Base-by-base conservation (phyloP, 2,329 filamentous ascomycete genomes). In the Peltaster fructicola region DNA sequence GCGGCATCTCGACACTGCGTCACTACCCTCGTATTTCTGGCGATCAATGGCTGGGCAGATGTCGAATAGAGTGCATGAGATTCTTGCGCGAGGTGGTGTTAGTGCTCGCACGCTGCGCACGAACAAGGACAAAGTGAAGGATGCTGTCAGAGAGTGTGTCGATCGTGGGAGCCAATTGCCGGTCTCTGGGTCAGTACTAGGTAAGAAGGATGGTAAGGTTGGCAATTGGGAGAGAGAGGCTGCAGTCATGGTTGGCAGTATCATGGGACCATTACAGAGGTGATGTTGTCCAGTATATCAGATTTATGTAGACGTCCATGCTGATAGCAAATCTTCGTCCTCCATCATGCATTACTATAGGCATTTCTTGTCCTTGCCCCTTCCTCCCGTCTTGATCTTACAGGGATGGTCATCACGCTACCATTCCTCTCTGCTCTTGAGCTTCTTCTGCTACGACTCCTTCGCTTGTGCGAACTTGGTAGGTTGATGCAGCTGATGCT, bases 21-120 rank as follows among this genome's bases (percentile, higher is more conserved):
- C 79, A 2, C 57, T 98, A 9, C 71, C 81, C 2, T 85, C 78
- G 1, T 91, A 85, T 48, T 98, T 92, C 54, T 98, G 88, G 82
- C 67, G 88, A 26, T 78, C 76, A 6, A 65, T 95, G 41, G 88
- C 88, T 0, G 70, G 76, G 1, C 73, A 70, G 28, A 60, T 95
- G 30, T 68, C 75, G 3, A 59, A 71, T 0, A 67, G 79, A 12
- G 81, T 92, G 0, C 74, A 82, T 48, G 85, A 95, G 36, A 79
- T 95, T 21, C 52, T 91, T 29, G 70, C 65, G 32, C 68, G 79
- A 30, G 84, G 85, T 2, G 85, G 88, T 0, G 76, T 84, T 1
- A 76, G 78, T 14, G 81, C 80, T 4, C 65, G 88, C 30, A 84
- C 80, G 4, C 56, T 98, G 34, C 68, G 68, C 39, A 68, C 70